A percentile compares a stretch with the other conserved stretches of the same genome.
These are phyloP conservation scores for Cystofilobasidium bisporidii DNA, from an alignment of 768 basidiomycete genomes.

Conservation along the genomic window DNA sequence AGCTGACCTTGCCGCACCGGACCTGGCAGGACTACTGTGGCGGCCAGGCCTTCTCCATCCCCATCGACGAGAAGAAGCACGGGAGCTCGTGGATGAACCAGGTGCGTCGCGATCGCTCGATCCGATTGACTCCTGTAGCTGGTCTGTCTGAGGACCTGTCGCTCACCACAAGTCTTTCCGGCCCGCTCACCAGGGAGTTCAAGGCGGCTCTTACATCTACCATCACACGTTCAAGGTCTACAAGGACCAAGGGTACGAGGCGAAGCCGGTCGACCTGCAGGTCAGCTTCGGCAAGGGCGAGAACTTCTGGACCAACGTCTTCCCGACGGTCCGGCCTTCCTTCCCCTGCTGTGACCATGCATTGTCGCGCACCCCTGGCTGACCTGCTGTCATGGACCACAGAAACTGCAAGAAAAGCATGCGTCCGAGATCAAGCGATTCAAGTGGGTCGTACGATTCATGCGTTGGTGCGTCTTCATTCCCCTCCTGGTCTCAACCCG, in stretches of 20 bases:
- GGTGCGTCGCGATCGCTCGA: constrained; percentile 37
- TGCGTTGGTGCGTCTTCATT: constrained; percentile 33
- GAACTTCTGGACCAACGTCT: constrained; percentile 44
- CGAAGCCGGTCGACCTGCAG: constrained; percentile 43
- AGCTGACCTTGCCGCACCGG: no score
- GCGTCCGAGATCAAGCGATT: constrained; percentile 42
- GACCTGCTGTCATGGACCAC: no score
- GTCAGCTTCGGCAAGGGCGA: constrained; percentile 45
- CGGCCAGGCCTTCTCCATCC: constrained; percentile 44
- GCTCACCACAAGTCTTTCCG: no score
- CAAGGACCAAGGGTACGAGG: constrained; percentile 39
- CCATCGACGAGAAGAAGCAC: constrained; percentile 40
- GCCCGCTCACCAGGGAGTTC: constrained; percentile 7
- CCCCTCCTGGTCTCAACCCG: no score
- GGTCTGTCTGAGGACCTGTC: no score
- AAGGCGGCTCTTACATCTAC: constrained; percentile 38
- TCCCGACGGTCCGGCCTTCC: constrained; percentile 38
- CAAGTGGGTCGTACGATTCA: constrained; percentile 39
- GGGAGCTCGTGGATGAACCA: constrained; percentile 44
- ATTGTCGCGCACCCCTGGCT: no score
- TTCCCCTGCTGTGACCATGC: no score
- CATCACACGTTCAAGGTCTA: constrained; percentile 44
- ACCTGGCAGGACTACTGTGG: constrained; percentile 40
- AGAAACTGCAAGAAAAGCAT: constrained; percentile 40
- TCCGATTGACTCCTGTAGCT: no score